Conservation (phyloP, 164 flowering plant species). For the Berberis vulgaris region DNA sequence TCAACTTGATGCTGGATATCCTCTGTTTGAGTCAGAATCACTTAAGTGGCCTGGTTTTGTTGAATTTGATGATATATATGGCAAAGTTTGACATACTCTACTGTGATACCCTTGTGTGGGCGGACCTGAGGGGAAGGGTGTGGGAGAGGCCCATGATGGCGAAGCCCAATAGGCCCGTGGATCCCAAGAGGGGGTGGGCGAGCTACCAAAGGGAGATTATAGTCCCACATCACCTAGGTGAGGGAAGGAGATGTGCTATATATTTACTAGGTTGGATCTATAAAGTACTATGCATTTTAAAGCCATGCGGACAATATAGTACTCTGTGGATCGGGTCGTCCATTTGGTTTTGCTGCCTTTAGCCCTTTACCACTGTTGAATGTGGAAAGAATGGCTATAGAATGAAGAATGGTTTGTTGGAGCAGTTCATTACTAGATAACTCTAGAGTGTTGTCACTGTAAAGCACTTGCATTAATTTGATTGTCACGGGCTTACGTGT, state of each 20-base stretch:
- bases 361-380: too few species aligned
- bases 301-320: too few species aligned
- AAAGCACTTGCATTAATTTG: neutral
- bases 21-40: constrained; percentile 1
- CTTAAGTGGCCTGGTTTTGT: constrained; percentile 4
- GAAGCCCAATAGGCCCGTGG: neutral
- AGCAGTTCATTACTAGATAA: neutral
- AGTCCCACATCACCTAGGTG: too few species aligned
- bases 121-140: too few species aligned
- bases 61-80: constrained; percentile 1
- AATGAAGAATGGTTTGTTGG: too few species aligned
- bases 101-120: too few species aligned
- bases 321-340: neutral
- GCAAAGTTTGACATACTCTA: constrained; percentile 1
- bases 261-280: too few species aligned
- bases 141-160: neutral
- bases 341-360: neutral
- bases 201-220: too few species aligned
- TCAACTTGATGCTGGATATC: neutral
- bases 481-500: neutral
- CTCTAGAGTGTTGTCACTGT: neutral
- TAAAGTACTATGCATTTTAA: too few species aligned
- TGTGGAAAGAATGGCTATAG: too few species aligned
- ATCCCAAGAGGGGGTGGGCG: too few species aligned
- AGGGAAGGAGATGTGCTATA: too few species aligned